Percentiles rank a stretch among this genome's conserved stretches.
phyloP scores from a whole-genome alignment of 208 protist genomes.

The Leishmania martiniquensis region DNA sequence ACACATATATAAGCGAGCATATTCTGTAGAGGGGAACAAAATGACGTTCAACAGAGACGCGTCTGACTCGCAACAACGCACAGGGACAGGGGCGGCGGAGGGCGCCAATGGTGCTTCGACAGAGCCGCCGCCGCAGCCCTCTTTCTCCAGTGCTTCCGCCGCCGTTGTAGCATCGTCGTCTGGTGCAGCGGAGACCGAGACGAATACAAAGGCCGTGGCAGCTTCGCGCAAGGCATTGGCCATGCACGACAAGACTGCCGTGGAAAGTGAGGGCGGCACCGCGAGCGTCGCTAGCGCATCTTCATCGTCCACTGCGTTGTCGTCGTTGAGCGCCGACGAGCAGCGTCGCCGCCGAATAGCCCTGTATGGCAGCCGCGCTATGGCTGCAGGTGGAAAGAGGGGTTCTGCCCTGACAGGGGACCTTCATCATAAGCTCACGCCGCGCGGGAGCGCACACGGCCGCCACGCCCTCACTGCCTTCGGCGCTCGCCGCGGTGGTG shows the following conservation, averaged over 20 bases:
- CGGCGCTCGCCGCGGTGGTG: constrained; percentile 55
- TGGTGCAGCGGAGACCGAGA: not conserved
- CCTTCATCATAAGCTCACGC: not conserved
- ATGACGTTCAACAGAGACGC: not conserved
- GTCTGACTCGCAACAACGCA: not conserved
- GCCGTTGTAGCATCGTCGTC: not conserved
- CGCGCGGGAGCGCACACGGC: not conserved
- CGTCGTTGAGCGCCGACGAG: constrained; percentile 9
- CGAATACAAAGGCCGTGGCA: not conserved
- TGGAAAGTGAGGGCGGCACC: not conserved
- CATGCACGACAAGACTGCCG: not conserved
- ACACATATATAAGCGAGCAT: not conserved
- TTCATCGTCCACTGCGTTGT: not conserved
- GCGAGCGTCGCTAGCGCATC: not conserved
- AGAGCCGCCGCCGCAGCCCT: not conserved
- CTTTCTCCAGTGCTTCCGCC: not conserved
- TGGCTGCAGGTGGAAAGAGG: constrained; percentile 73
- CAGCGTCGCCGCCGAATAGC: constrained; percentile 45
- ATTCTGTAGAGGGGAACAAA: not conserved
- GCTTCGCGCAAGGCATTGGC: not conserved
- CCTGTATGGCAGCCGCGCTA: constrained; percentile 83
- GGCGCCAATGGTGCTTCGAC: not conserved
- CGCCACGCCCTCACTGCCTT: constrained; percentile 60
- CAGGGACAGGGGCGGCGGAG: not conserved
- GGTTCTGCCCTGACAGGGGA: constrained; percentile 2